phyloP scores from a whole-genome alignment of 352 stramenopile species.

The Pythium angustatum region DNA sequence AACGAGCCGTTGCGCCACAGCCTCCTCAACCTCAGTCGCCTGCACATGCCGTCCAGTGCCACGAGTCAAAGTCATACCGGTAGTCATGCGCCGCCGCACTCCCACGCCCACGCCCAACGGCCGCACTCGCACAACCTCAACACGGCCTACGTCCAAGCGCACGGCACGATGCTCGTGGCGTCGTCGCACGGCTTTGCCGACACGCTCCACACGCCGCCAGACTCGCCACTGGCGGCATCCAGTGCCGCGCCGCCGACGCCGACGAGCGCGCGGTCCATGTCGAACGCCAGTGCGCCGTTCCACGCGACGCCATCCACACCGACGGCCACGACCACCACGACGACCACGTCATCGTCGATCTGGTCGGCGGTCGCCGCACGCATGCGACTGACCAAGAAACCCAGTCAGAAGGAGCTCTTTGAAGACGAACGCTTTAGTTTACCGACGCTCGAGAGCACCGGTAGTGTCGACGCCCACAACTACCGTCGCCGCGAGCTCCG shows the following conservation, averaged over 20 bases:
- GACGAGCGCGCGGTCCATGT: conserved; percentile 19
- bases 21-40: conserved; percentile 3
- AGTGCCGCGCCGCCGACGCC: conserved; percentile 17
- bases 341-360: conserved; percentile 14
- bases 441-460: conserved; percentile 48
- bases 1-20: conserved; percentile 16
- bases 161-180: conserved; percentile 22
- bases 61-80: no score
- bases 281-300: conserved; percentile 4
- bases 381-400: conserved; percentile 37
- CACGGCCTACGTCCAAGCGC: conserved; percentile 22
- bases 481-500: conserved; percentile 8
- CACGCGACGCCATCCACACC: conserved; percentile 15
- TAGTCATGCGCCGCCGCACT: no score
- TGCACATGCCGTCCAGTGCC: not conserved
- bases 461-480: conserved; percentile 12
- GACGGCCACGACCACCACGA: conserved; percentile 4
- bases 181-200: conserved; percentile 12
- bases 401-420: conserved; percentile 48
- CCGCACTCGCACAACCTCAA: conserved; percentile 26
- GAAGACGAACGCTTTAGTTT: conserved; percentile 59
- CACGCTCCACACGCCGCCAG: conserved; percentile 20
- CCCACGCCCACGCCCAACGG: no score
- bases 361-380: conserved; percentile 25
- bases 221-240: conserved; percentile 9